phyloP scores from a whole-genome alignment of 768 basidiomycete genomes.

The Pleurotus tuoliensis region DNA sequence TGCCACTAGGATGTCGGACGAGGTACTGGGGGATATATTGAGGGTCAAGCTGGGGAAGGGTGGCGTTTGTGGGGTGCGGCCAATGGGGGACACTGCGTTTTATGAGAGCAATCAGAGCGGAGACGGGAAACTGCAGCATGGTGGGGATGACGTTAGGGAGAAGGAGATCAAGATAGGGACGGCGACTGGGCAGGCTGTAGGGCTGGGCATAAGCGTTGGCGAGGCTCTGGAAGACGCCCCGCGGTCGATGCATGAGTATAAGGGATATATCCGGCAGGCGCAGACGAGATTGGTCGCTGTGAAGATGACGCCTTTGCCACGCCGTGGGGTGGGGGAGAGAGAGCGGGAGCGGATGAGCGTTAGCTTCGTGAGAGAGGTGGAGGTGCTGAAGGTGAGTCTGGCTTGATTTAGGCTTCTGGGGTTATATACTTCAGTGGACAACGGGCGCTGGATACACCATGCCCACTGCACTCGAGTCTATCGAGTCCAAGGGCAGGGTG shows the following conservation, averaged over 20 bases:
- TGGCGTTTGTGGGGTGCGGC: constrained; percentile 1
- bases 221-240: constrained; percentile 9
- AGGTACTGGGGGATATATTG: neutral
- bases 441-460: neutral
- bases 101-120: neutral
- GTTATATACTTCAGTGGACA: neutral
- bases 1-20: neutral
- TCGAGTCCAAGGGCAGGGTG: neutral
- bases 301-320: constrained; percentile 35
- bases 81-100: neutral
- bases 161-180: neutral
- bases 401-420: neutral
- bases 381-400: constrained; percentile 67
- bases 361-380: constrained; percentile 78
- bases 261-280: constrained; percentile 1
- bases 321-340: constrained; percentile 31
- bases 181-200: neutral
- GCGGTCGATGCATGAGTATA: constrained; percentile 6
- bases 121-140: neutral
- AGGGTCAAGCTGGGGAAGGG: neutral
- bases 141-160: neutral
- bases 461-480: no score
- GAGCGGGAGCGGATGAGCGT: constrained; percentile 72
- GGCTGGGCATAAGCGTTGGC: constrained; percentile 6
- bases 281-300: constrained; percentile 39